Evolutionary conservation across 1,284 basidiomycete species (phyloP), one percentile per base, ranked within the genome.

Genomic region (Austropuccinia psidii): DNA sequence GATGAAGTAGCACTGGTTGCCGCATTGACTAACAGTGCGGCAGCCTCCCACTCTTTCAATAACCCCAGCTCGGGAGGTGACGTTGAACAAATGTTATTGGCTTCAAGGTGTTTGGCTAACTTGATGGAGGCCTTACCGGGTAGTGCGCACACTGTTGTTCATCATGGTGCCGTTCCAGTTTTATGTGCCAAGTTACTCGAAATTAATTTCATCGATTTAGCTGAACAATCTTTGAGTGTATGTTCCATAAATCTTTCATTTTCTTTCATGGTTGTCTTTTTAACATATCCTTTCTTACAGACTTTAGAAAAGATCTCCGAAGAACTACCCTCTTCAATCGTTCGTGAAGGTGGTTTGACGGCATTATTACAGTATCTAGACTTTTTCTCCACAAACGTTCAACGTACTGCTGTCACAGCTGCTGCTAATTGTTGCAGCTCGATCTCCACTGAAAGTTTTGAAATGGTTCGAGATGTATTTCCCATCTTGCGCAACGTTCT

Each of bases 221-320:
- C 94, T 8, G 94, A 97, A 80, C 94, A 97, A 82, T 95, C 93
- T 6, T 83, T 97, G 75, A 93, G 91, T 80, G 93, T 95, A 83
- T 84, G 93, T 87, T 37, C 47, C 52, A 21, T 67, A 24, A 19
- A 64, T 45, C 50, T 72, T 24, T 31, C n/a, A 33, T 24, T 61
- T 64, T 52, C 3, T 21, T 47, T 31, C 58, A 24, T 35, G 35
- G 47, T 31, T 58, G 52, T n/a, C 33, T 55, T 37, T 43, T 55
- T 55, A 73, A 67, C 33, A 78, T 79, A 76, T 80, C 77, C 76
- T 57, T 24, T 57, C 67, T 77, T 67, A 17, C 79, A 95, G 93
- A 97, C 93, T 0, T 85, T 97, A 83, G 93, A 96, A 83, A 97
- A 97, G 83, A 93, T 97, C 54, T 94, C 93, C 1, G 91, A 93